Base-by-base conservation (phyloP, 2,329 filamentous ascomycete species). In the Cladosporium oxysporum region DNA sequence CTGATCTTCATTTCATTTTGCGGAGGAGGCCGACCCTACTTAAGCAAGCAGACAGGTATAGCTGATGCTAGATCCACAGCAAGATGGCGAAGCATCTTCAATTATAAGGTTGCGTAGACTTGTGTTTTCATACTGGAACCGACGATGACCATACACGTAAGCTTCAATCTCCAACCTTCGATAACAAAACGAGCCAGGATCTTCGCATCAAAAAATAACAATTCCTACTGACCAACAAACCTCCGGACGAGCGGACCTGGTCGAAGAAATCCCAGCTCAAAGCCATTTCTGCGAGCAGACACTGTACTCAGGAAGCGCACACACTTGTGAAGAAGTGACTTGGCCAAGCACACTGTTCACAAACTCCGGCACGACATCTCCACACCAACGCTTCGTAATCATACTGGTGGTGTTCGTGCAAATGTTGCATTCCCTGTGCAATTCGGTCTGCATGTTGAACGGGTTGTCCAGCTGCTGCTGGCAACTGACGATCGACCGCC, bases 251-350 rank as follows among this genome's bases (percentile, higher is more conserved):
- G 41, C 37, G 37, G 18, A n/a, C 37, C 6, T 44, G 37, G 37
- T 21, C 41, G 41, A n/a, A 11, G n/a, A 11, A 8, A 2, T 12
- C n/a, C 6, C 23, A n/a, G 28, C 26, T 61, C 44, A 61, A 21
- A 82, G 72, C 23, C 82, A 78, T 66, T 86, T 83, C 52, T 68
- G 78, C 33, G 79, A 83, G 71, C 4, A 72, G 72, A 66, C 84
- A 87, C 58, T 79, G 75, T 0, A 49, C 8, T 8, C 29, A 31
- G 4, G 8, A 8, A 8, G 8, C 58, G 66, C 85, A 74, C 60
- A 71, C 67, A 63, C 71, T 74, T 14, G 86, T 84, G 67, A 75
- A 87, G 0, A 67, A 0, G 0, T 72, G 76, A 53, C 85, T 72
- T 1, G 28, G 16, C 21, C 81, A 55, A 10, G 68, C 66, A 67